Evolutionary conservation across 1,284 basidiomycete genomes (phyloP), one percentile per base, ranked within the genome.

Genomic region (Xerocomus amazonicus): DNA sequence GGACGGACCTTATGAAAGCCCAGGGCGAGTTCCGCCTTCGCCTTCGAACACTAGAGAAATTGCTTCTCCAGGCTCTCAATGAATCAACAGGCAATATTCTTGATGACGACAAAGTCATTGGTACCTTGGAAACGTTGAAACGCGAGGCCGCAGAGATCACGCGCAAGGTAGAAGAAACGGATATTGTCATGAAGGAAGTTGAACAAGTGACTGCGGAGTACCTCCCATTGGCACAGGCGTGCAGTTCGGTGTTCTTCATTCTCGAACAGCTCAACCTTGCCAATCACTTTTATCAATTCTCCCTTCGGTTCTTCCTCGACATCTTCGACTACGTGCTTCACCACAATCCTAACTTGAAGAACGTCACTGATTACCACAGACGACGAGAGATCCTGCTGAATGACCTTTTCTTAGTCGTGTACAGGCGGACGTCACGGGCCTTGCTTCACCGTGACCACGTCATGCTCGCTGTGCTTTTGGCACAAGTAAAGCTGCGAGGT

Each of bases 221-320:
- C 66, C 77, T 96, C 12, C 92, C 96, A 5, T 74, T 99, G 42
- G 96, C 97, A 0, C 92, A 96, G 65, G 94, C 95, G 2, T 97
- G 95, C 77, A 97, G 94, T 65, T 87, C 93, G 2, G 87, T 98
- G 45, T 99, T 95, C 81, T 99, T 99, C 72, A 89, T 97, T 48
- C 77, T 99, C 55, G 95, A 98, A 65, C 95, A 97, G 64, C 80
- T 99, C 44, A 88, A 93, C 61, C 78, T 90, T 46, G 83, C 98
- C 72, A 93, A 97, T 64, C 96, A 98, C 72, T 99, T 99, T 75
- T 99, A 99, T 68, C 93, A 98, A 68, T 99, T 99, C 77, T 98
- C 96, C 1, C 80, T 99, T 45, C 86, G 81, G 37, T 98, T 97
- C 78, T 99, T 99, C 87, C 82, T 98, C 54, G 94, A 97, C 67